Evolutionary conservation across 139 green algal genomes (phyloP).

Genomic region (Chlamydomonas incerta): DNA sequence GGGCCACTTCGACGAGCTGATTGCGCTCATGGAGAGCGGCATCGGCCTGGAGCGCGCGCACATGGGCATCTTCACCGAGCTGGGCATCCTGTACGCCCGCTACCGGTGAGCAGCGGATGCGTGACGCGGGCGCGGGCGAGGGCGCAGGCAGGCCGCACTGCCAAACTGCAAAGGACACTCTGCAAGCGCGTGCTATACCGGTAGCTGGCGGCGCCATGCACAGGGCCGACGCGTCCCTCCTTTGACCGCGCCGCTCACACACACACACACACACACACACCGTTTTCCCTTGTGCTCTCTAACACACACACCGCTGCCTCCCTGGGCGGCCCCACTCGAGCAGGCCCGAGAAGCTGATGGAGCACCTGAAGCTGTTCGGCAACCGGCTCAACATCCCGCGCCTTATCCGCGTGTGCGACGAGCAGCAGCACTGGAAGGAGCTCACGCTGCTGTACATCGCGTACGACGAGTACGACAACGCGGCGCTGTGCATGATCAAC

Average conservation of each 20-base stretch:
- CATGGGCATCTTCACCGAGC: constrained; percentile 99
- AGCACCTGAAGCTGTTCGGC: constrained; percentile 99
- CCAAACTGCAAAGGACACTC: no score
- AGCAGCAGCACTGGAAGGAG: constrained; percentile 97
- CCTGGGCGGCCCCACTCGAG: constrained; percentile 60
- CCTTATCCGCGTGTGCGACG: constrained; percentile 95
- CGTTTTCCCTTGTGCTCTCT: no score
- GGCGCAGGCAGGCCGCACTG: no score
- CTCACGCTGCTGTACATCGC: constrained; percentile 96
- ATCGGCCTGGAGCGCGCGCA: constrained; percentile 98
- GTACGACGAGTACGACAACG: constrained; percentile 99
- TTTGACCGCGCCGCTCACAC: no score
- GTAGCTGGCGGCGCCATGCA: no score
- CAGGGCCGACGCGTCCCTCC: no score
- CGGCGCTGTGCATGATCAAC: constrained; percentile 87
- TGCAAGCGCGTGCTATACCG: no score
- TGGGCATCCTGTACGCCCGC: constrained; percentile 87
- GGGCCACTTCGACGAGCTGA: constrained; percentile 95
- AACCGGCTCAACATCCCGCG: constrained; percentile 97
- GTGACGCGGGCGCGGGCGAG: no score
- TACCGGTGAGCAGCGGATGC: constrained; percentile 47
- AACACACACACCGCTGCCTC: no score
- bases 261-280: no score
- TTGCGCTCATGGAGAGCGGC: constrained; percentile 95
- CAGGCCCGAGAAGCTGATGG: constrained; percentile 93